Evolutionary conservation across 228 moss, liverwort and hornwort genomes (phyloP), one percentile per base, ranked within the genome.

Genomic region (Sphagnum fallax): DNA sequence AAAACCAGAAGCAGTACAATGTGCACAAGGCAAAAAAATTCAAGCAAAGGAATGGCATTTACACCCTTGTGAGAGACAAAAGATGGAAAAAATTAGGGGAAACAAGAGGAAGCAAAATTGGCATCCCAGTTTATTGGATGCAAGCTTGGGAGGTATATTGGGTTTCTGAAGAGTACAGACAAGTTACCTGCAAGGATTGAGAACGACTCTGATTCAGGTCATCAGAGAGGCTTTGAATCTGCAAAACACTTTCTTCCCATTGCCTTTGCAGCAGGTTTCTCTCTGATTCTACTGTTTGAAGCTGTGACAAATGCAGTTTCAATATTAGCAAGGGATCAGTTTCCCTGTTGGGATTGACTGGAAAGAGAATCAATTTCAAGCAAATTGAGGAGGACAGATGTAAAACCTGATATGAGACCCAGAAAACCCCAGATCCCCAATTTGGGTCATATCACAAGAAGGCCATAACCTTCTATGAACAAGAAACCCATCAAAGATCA

Each of bases 271-370:
- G 65, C 59, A 87, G 64, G 47, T 83, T 80, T 63, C 76, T 72
- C 72, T 87, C 87, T 74, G 80, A 70, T 80, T 78, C 87, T 67
- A 74, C 74, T 63, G 69, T 78, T 80, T 87, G 87, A 60, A 87
- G 74, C 87, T 87, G 76, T 61, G 76, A 62, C 55, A 55, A 8
- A 55, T 55, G 9, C 55, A 55, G 7, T 32, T 62, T 62, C 11
- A 6, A 32, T 32, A 5, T 12, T 55, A 62, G 7, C 62, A 62
- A 62, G 62, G 2, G 18, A 15, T 12, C 55, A 55, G 55, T 55
- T 55, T 8, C 4, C 8, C 55, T 55, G 32, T 32, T 32, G 32
- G 32, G 32, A 32, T 32, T 32, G 32, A 32, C 32, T 55, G 55
- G 2, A 55, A 12, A 55, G 1, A 55, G 55, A 0, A 8, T 55